Evolutionary conservation across 2,329 filamentous ascomycete species (phyloP), one percentile per base, ranked within the genome.

Genomic region (Rhynchosporium secalis): DNA sequence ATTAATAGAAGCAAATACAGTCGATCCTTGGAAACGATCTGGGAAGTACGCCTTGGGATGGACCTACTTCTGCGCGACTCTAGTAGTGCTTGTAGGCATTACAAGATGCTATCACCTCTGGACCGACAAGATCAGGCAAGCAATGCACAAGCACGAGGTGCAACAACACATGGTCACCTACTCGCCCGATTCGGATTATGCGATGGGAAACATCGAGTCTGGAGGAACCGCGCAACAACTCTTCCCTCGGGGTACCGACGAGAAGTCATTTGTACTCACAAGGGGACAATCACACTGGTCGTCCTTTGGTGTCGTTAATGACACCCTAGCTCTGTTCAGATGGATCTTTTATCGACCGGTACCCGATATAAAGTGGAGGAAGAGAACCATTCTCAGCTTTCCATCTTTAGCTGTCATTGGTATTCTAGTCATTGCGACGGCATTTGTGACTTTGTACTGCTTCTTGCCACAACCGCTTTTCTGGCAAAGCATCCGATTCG

Each of bases 81-180:
- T 97, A 63, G 81, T 93, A 66, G 82, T 83, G 33, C 71, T 85
- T 59, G 86, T 93, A 4, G 78, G 89, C 10, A 71, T 88, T 10
- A 80, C 94, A 73, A 86, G 92, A 68, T 82, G 90, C 73, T 96
- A 93, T 81, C 90, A 96, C 76, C 87, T 89, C 69, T 96, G 92
- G 88, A 92, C 93, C 70, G 93, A 97, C 79, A 96, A 95, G 78
- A 91, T 96, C 68, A 86, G 93, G 68, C 90, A 93, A 69, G 93
- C 92, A 66, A 85, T 95, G 64, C 91, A 95, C 78, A 94, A 96
- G 78, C 88, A 95, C 72, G 86, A 91, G 73, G 82, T 91, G 70
- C 82, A 90, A 72, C 82, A 87, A 70, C 83, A 88, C 70, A 87
- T 85, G 73, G 83, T 75, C 62, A 74, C 76, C 26, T 79, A 79